Conservation (phyloP, 139 green algal genomes). For the Spirogloea muscicola region DNA sequence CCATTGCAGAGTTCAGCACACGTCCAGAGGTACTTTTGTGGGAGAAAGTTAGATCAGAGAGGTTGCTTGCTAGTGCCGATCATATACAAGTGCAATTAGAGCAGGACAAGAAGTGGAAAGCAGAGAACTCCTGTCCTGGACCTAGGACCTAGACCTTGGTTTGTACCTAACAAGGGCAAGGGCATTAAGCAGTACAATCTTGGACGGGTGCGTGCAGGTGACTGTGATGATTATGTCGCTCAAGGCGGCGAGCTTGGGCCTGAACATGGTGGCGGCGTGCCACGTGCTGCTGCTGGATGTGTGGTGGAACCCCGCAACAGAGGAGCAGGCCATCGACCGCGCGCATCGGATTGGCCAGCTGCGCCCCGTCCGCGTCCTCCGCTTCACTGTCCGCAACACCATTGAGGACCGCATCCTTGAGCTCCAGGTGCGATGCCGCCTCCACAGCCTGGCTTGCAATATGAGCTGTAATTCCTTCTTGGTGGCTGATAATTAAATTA, state of each 20-base stretch:
- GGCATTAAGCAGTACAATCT: too few relatives aligned
- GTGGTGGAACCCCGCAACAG: constrained; percentile 80
- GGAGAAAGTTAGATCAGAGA: too few relatives aligned
- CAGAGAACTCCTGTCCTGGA: too few relatives aligned
- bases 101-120: too few relatives aligned
- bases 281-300: constrained; percentile 83
- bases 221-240: constrained; percentile 49
- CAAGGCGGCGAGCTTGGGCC: constrained; percentile 78
- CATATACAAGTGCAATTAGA: too few relatives aligned
- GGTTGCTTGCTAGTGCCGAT: too few relatives aligned
- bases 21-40: constrained; percentile 35
- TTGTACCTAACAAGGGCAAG: too few relatives aligned
- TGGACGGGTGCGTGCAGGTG: constrained; percentile 54
- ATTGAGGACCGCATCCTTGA: constrained; percentile 79
- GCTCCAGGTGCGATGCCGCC: constrained; percentile 55
- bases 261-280: constrained; percentile 87
- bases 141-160: too few relatives aligned
- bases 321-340: constrained; percentile 89
- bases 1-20: constrained; percentile 40
- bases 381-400: constrained; percentile 66
- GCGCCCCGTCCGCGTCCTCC: constrained; percentile 69
- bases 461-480: too few relatives aligned
- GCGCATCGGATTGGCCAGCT: constrained; percentile 79
- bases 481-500: too few relatives aligned
- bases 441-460: too few relatives aligned